A percentile compares a stretch with the other conserved stretches of the same genome.
phyloP scores from a whole-genome alignment of 306 rosid genomes.

The Mimosa bimucronata region DNA sequence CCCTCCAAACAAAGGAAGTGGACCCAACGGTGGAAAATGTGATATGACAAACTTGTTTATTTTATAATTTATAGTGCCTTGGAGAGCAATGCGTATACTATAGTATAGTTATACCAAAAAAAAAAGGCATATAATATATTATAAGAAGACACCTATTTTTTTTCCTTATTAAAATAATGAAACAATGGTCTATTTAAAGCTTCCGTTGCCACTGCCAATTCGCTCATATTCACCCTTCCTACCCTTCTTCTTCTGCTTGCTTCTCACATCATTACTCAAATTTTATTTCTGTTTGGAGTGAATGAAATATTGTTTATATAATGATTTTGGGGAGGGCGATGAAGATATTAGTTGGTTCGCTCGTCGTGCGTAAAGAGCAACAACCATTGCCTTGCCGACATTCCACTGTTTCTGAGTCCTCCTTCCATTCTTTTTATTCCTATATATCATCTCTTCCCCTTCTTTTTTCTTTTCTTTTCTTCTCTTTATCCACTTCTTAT shows the following conservation, averaged over 20 bases:
- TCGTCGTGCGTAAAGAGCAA: conserved; percentile 71
- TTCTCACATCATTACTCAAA: background rate
- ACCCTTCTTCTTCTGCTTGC: background rate
- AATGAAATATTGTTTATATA: background rate
- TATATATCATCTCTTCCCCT: too few species aligned
- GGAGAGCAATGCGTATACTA: background rate
- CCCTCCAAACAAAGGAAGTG: background rate
- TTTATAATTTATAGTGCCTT: background rate
- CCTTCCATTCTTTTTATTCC: conserved; percentile 3
- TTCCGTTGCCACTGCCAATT: background rate
- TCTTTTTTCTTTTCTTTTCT: background rate
- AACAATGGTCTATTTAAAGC: conserved; percentile 10
- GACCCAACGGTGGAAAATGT: background rate
- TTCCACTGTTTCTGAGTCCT: conserved; percentile 53
- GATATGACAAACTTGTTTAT: background rate
- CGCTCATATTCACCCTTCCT: background rate
- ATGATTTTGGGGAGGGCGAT: conserved; percentile 34
- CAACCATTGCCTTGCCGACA: conserved; percentile 55
- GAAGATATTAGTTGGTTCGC: conserved; percentile 62
- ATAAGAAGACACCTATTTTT: too few species aligned
- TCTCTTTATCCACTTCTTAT: background rate
- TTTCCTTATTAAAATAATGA: too few species aligned
- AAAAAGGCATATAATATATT: too few species aligned
- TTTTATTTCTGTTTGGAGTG: background rate
- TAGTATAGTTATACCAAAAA: too few species aligned